A percentile compares a stretch with the other conserved stretches of the same genome.
These are phyloP conservation scores for Fusarium oxysporum DNA, from an alignment of 2,329 filamentous ascomycete species.

Conservation along the genomic window DNA sequence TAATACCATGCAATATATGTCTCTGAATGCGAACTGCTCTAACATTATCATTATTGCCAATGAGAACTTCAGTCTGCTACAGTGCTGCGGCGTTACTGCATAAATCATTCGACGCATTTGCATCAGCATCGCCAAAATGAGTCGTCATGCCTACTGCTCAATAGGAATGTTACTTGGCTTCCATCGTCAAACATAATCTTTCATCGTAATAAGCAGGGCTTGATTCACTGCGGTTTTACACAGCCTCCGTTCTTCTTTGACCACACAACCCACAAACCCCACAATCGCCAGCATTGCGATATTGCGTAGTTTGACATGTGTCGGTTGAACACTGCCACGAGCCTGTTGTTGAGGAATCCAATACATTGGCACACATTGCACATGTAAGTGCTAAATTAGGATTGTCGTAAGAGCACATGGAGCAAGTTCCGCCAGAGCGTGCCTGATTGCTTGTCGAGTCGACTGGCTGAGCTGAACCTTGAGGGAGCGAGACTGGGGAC, in stretches of 20 bases:
- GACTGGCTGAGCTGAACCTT: neutral
- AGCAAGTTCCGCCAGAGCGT: constrained; percentile 55
- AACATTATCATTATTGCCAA: neutral
- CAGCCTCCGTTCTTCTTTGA: constrained; percentile 47
- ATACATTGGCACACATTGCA: constrained; percentile 75
- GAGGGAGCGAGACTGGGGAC: neutral
- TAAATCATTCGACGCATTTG: neutral
- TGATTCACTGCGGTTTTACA: neutral
- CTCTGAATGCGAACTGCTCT: neutral
- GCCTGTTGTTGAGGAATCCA: constrained; percentile 64
- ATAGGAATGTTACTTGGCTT: neutral
- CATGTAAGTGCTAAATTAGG: constrained; percentile 67
- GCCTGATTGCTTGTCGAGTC: neutral
- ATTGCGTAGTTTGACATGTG: constrained; percentile 66
- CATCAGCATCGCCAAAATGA: neutral
- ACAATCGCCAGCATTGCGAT: constrained; percentile 76
- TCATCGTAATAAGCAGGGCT: constrained; percentile 1
- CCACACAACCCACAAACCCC: constrained; percentile 79
- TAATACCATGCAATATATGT: neutral
- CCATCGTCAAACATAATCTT: neutral
- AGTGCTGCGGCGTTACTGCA: neutral
- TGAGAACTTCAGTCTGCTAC: neutral
- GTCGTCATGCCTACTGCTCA: neutral
- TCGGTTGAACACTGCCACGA: constrained; percentile 73
- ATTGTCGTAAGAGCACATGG: constrained; percentile 77